Conservation (phyloP, 1,139 yeast genomes). For the Yamadazyma atlantica region DNA sequence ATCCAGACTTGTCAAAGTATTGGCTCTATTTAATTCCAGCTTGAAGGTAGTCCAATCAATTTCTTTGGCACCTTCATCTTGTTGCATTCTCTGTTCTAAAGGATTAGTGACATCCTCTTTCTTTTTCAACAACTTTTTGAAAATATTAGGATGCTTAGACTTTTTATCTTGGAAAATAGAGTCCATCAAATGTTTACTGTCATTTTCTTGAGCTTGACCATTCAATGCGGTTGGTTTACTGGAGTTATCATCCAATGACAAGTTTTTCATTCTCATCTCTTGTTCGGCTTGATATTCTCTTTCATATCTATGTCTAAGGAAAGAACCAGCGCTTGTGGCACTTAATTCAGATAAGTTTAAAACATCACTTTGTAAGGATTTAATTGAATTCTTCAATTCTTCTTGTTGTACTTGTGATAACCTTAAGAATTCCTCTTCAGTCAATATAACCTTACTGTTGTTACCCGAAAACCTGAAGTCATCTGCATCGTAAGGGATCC, state of each 20-base stretch:
- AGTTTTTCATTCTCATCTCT: constrained; percentile 22
- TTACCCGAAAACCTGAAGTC: constrained; percentile 35
- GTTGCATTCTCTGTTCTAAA: constrained; percentile 34
- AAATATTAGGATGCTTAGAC: constrained; percentile 49
- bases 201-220: constrained; percentile 15
- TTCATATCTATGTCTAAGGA: constrained; percentile 66
- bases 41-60: constrained; percentile 45
- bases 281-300: constrained; percentile 27
- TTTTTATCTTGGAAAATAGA: constrained; percentile 48
- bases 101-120: constrained; percentile 29
- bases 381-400: constrained; percentile 41
- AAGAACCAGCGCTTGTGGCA: constrained; percentile 89
- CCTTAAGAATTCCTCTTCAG: constrained; percentile 32
- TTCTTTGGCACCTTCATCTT: constrained; percentile 24
- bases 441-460: constrained; percentile 17
- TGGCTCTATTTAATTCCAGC: constrained; percentile 69
- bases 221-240: constrained; percentile 13
- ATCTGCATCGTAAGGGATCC: constrained; percentile 40
- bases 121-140: constrained; percentile 50
- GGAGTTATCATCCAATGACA: constrained; percentile 20
- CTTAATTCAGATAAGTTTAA: constrained; percentile 64
- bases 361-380: constrained; percentile 49
- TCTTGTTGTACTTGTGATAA: constrained; percentile 36
- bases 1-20: constrained; percentile 69
- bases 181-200: constrained; percentile 34